Evolutionary conservation across 2,329 filamentous ascomycete species (phyloP).

Genomic region (Xylariaceae sp.): DNA sequence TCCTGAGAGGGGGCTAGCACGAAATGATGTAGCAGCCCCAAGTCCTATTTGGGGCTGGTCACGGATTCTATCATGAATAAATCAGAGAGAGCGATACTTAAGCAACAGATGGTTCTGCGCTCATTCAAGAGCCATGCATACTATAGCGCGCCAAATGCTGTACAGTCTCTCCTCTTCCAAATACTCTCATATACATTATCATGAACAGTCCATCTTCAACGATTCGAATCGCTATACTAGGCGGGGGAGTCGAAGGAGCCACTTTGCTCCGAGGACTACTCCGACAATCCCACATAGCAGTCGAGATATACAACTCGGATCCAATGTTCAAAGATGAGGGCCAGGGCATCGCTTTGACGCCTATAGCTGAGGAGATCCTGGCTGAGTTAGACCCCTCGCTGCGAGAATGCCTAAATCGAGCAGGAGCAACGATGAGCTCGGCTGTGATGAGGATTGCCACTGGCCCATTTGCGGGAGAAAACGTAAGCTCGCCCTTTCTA

Average conservation of each 20-base stretch:
- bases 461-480: constrained; percentile 21
- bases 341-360: constrained; percentile 19
- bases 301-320: constrained; percentile 28
- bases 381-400: constrained; percentile 24
- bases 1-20: too few species aligned
- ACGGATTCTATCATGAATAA: too few species aligned
- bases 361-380: constrained; percentile 20
- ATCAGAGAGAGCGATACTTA: too few species aligned
- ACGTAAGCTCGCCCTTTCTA: constrained; percentile 12
- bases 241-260: constrained; percentile 25
- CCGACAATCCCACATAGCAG: constrained; percentile 26
- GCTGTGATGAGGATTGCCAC: constrained; percentile 19
- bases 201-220: constrained; percentile 21
- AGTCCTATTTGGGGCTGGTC: too few species aligned
- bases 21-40: too few species aligned
- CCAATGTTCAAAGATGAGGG: constrained; percentile 25
- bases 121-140: too few species aligned
- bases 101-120: too few species aligned
- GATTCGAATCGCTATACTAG: constrained; percentile 30
- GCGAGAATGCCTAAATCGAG: constrained; percentile 23
- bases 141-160: too few species aligned
- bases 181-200: too few species aligned
- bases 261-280: constrained; percentile 26
- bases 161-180: too few species aligned
- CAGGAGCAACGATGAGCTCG: constrained; percentile 23